These are phyloP conservation scores for Candida orba DNA, from an alignment of 805 yeast species.

Conservation along the genomic window DNA sequence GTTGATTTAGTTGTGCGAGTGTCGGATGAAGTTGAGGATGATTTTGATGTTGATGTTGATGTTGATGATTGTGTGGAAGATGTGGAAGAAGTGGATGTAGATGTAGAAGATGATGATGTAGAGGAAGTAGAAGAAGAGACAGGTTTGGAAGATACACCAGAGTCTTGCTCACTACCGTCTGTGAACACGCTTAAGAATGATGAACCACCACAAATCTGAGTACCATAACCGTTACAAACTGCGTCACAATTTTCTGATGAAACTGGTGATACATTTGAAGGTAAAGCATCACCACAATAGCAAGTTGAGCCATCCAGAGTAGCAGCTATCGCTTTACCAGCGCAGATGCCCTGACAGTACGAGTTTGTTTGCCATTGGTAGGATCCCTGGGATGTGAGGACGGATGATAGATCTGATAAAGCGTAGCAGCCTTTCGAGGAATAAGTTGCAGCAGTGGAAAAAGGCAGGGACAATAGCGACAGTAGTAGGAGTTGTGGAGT, in stretches of 20 bases:
- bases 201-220: slow-evolving; percentile 59
- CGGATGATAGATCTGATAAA: slow-evolving; percentile 18
- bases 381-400: slow-evolving; percentile 33
- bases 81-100: no score
- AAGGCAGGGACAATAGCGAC: neutral
- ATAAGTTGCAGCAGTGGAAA: neutral
- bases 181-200: slow-evolving; percentile 39
- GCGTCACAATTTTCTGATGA: slow-evolving; percentile 32
- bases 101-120: neutral
- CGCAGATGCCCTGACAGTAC: slow-evolving; percentile 49
- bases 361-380: slow-evolving; percentile 54
- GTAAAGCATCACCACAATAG: slow-evolving; percentile 54
- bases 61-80: slow-evolving; percentile 1
- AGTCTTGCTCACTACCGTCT: slow-evolving; percentile 23
- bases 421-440: slow-evolving; percentile 31
- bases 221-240: slow-evolving; percentile 55
- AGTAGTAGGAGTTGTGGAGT: neutral
- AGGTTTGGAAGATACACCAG: neutral
- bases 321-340: slow-evolving; percentile 41
- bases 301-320: slow-evolving; percentile 48
- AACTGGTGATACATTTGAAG: slow-evolving; percentile 25
- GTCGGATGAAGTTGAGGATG: slow-evolving; percentile 10
- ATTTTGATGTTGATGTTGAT: slow-evolving; percentile 2
- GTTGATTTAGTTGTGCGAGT: slow-evolving; percentile 7
- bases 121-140: neutral